Evolutionary conservation across 2,329 filamentous ascomycete species (phyloP).

Genomic region (Colletotrichum gigasporum): DNA sequence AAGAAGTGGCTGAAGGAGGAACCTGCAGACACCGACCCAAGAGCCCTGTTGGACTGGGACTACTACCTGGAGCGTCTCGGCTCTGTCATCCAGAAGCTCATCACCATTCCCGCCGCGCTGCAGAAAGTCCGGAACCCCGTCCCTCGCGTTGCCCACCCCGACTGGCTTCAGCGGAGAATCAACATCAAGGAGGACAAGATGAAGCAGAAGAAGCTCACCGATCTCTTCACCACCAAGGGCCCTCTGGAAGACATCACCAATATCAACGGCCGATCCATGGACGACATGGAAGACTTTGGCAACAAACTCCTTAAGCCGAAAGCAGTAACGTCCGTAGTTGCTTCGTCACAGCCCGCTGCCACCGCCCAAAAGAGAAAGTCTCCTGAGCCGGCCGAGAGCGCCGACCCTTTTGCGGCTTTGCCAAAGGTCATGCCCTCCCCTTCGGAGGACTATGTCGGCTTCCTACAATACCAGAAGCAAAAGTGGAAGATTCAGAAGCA

Average conservation of each 20-base stretch:
- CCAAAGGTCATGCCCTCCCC: slow-evolving; percentile 87
- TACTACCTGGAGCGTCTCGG: slow-evolving; percentile 97
- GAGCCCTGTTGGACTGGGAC: slow-evolving; percentile 92
- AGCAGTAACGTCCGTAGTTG: slow-evolving; percentile 62
- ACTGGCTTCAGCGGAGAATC: slow-evolving; percentile 95
- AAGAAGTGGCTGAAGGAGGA: slow-evolving; percentile 97
- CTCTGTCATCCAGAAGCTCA: slow-evolving; percentile 97
- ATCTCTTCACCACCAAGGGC: slow-evolving; percentile 79
- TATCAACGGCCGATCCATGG: slow-evolving; percentile 62
- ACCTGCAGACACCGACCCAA: slow-evolving; percentile 87
- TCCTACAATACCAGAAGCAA: slow-evolving; percentile 93
- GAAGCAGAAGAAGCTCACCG: slow-evolving; percentile 99
- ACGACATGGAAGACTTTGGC: slow-evolving; percentile 86
- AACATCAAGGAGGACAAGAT: slow-evolving; percentile 96
- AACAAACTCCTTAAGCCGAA: slow-evolving; percentile 73
- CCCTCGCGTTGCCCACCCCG: slow-evolving; percentile 90
- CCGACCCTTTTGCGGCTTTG: slow-evolving; percentile 83
- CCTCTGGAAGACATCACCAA: slow-evolving; percentile 80
- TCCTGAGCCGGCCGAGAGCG: slow-evolving; percentile 71
- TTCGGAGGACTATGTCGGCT: slow-evolving; percentile 86
- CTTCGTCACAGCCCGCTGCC: slow-evolving; percentile 63
- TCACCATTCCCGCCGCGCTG: slow-evolving; percentile 95
- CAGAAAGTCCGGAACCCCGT: slow-evolving; percentile 97
- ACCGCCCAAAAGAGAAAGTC: slow-evolving; percentile 76
- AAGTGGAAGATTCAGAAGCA: slow-evolving; percentile 99